A percentile compares a stretch with the other conserved stretches of the same genome.
Conservation (phyloP, 805 yeast genomes). For the Dipodascus albidus region DNA sequence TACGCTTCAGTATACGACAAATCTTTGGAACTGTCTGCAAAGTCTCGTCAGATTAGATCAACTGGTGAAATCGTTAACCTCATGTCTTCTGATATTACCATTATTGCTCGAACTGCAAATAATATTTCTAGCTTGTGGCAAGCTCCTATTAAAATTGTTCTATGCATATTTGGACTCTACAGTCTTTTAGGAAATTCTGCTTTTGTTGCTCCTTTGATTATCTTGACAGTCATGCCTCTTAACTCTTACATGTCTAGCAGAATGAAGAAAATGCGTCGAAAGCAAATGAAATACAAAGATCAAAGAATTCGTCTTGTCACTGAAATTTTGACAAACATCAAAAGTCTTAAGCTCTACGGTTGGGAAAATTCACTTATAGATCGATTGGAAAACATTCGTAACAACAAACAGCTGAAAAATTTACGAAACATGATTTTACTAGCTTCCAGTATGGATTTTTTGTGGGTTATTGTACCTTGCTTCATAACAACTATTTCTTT, state of each 20-base stretch:
- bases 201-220: slow-evolving; percentile 84
- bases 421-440: slow-evolving; percentile 56
- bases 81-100: slow-evolving; percentile 89
- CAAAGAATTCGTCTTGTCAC: slow-evolving; percentile 79
- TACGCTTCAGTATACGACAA: slow-evolving; percentile 61
- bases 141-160: slow-evolving; percentile 76
- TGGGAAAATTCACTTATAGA: slow-evolving; percentile 86
- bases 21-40: slow-evolving; percentile 54
- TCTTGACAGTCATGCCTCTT: slow-evolving; percentile 68
- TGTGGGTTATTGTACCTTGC: slow-evolving; percentile 81
- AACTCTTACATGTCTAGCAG: slow-evolving; percentile 41
- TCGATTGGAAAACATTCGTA: slow-evolving; percentile 71
- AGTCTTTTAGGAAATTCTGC: slow-evolving; percentile 72
- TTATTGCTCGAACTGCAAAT: slow-evolving; percentile 74
- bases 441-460: slow-evolving; percentile 57
- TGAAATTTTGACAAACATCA: slow-evolving; percentile 79
- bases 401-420: slow-evolving; percentile 71
- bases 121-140: slow-evolving; percentile 79
- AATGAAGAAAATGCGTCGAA: slow-evolving; percentile 64
- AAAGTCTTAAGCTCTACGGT: slow-evolving; percentile 84
- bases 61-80: slow-evolving; percentile 92
- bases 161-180: slow-evolving; percentile 67
- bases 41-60: slow-evolving; percentile 50
- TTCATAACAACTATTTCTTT: slow-evolving; percentile 84
- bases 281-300: slow-evolving; percentile 83